Base-by-base conservation (phyloP, 78 protist species). In the Trichosphaerium sp. region DNA sequence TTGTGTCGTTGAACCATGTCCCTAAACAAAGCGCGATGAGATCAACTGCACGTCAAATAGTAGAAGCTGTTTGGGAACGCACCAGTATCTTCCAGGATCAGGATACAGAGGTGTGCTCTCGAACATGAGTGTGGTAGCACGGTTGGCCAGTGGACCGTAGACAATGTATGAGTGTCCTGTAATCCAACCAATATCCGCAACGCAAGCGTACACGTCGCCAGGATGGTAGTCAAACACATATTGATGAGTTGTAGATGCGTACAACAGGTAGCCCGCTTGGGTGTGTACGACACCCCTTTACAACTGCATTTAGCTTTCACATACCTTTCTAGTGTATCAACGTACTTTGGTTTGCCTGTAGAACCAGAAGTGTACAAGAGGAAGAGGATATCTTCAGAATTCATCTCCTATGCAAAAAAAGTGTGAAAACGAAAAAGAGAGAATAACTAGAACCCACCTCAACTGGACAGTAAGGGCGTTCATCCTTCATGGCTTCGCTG, bases 101-200 rank as follows among this genome's bases (percentile, higher is more conserved):
- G 99, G 99, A 61, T 83, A 62, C 18, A 83, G 58, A 25, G 97
- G 97, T 2, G 89, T 62, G 23, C 95, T 82, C 59, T 95, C 97
- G 72, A 91, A 95, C 44, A 92, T 58, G 51, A 93, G 60, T 1
- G 88, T 61, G 12, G 99, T 96, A 6, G 96, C 88, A 15, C 97
- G 91, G 75, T 83, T 80, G 72, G 35, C 29, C 32, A 96, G 78
- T 38, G 99, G 99, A 41, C 99, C 99, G 74, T 94, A 96, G 5
- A 84, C 88, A 23, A 91, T 84, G 78, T 96, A 96, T 23, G 90
- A 52, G 81, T 96, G 99, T 25, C 99, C 99, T 5, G 98, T 94
- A 70, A 94, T 90, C 98, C 98, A 94, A 43, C 84, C 89, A 38
- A 77, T 65, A 49, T 90, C 96, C 32, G 97, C 99, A 23, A 92